A percentile compares a stretch with the other conserved stretches of the same genome.
phyloP scores from a whole-genome alignment of 1,139 yeast genomes.

The Kurtzmaniella quercitrusa region DNA sequence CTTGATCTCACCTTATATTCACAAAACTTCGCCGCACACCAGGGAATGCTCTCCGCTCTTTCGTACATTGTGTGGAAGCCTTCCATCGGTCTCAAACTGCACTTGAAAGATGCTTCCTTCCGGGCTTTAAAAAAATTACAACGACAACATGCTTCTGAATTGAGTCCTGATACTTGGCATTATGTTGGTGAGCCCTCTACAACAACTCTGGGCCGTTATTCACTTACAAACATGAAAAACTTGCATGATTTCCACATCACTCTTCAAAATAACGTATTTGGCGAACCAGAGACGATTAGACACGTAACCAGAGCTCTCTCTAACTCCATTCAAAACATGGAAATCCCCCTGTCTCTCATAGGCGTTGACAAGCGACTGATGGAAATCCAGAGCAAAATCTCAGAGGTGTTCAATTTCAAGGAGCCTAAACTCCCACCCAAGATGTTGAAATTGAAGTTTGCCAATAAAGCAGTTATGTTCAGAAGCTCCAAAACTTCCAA shows the following conservation, averaged over 20 bases:
- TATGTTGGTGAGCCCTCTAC: slow-evolving; percentile 7
- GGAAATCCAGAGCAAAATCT: slow-evolving; percentile 1
- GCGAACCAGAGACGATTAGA: slow-evolving; percentile 5
- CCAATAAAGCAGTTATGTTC: slow-evolving; percentile 1
- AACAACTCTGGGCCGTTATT: slow-evolving; percentile 6
- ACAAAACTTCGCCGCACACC: slow-evolving; percentile 11
- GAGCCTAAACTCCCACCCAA: slow-evolving; percentile 1
- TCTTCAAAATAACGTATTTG: slow-evolving; percentile 5
- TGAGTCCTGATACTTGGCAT: slow-evolving; percentile 6
- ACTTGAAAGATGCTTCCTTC: slow-evolving; percentile 6
- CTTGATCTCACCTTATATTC: slow-evolving; percentile 9
- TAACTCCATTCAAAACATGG: slow-evolving; percentile 1
- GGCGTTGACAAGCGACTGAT: slow-evolving; percentile 2
- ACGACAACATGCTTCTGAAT: neutral
- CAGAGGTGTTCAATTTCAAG: slow-evolving; percentile 1
- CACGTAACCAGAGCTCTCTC: slow-evolving; percentile 4
- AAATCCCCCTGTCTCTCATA: slow-evolving; percentile 1
- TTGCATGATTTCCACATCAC: slow-evolving; percentile 8
- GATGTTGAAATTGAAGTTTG: slow-evolving; percentile 1
- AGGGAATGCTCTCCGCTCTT: slow-evolving; percentile 11
- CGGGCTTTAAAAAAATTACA: slow-evolving; percentile 1
- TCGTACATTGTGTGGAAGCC: slow-evolving; percentile 15
- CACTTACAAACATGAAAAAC: slow-evolving; percentile 8
- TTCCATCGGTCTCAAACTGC: slow-evolving; percentile 3
- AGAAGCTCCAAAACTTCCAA: slow-evolving; percentile 4